Percentiles rank a stretch among this genome's conserved stretches.
phyloP scores from a whole-genome alignment of 1,139 yeast genomes.

The Candida sanyaensis region DNA sequence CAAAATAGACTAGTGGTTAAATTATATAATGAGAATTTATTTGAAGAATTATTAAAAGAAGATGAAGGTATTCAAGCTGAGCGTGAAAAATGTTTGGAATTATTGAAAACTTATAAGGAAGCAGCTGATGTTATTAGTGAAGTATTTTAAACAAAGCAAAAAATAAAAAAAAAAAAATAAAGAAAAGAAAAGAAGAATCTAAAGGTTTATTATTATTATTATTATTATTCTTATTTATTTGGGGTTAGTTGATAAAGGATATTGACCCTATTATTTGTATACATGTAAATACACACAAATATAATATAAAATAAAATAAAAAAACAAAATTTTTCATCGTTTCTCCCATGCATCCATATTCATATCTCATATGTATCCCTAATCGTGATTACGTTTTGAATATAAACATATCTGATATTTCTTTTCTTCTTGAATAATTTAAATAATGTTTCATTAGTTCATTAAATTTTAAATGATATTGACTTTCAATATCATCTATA shows the following conservation, averaged over 20 bases:
- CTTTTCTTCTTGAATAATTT: slow-evolving; percentile 6
- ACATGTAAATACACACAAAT: slow-evolving; percentile 2
- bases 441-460: slow-evolving; percentile 12
- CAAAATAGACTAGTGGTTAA: slow-evolving; percentile 92
- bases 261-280: slow-evolving; percentile 1
- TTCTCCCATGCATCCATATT: too few species aligned
- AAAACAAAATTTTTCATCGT: too few species aligned
- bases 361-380: too few species aligned
- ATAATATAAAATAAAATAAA: neutral
- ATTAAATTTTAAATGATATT: slow-evolving; percentile 10
- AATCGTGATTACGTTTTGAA: too few species aligned
- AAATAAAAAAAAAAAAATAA: too few species aligned
- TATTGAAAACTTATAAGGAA: slow-evolving; percentile 82
- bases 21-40: slow-evolving; percentile 79
- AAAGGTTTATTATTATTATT: neutral
- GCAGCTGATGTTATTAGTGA: slow-evolving; percentile 90
- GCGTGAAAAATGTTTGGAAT: slow-evolving; percentile 81
- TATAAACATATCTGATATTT: slow-evolving; percentile 1
- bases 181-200: neutral
- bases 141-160: slow-evolving; percentile 52
- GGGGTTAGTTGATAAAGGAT: too few species aligned
- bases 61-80: slow-evolving; percentile 91
- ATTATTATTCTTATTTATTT: neutral
- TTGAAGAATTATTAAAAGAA: slow-evolving; percentile 85
- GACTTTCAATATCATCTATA: neutral